A percentile compares a stretch with the other conserved stretches of the same genome.
Evolutionary conservation across 371 early-diverging fungal genomes (phyloP).

Genomic region (Sporodiniella umbellata): DNA sequence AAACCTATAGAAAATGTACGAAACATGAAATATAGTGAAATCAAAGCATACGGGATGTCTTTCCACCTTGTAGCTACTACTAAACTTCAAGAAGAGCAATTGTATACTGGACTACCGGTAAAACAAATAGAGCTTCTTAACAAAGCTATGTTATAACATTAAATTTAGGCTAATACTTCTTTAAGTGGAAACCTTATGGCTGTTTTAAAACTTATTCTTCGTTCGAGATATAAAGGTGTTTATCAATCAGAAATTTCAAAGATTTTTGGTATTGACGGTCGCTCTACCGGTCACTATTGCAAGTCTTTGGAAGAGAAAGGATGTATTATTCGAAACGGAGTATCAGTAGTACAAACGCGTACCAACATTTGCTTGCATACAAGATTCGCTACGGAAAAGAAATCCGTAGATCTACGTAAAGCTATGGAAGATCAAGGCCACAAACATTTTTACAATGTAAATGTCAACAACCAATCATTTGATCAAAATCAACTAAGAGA

Average conservation of each 20-base stretch:
- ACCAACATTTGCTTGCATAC: constrained; percentile 38
- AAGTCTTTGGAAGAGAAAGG: constrained; percentile 34
- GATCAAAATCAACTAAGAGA: constrained; percentile 4
- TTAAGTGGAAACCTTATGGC: constrained; percentile 19
- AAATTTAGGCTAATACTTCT: constrained; percentile 17
- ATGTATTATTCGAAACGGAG: constrained; percentile 27
- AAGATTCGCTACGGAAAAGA: constrained; percentile 8
- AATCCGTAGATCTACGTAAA: constrained; percentile 1
- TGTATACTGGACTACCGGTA: constrained; percentile 31
- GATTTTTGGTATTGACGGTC: constrained; percentile 20
- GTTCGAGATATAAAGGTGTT: constrained; percentile 20
- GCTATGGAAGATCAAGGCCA: constrained; percentile 1
- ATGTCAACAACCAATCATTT: constrained; percentile 19
- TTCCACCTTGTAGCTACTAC: constrained; percentile 21
- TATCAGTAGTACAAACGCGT: constrained; percentile 12
- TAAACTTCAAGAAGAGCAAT: constrained; percentile 30
- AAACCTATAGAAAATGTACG: constrained; percentile 12
- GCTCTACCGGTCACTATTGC: constrained; percentile 43
- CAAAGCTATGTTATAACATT: background rate
- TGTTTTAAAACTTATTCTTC: constrained; percentile 23
- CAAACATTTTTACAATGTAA: constrained; percentile 28
- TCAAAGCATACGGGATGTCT: constrained; percentile 20
- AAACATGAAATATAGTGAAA: constrained; percentile 16
- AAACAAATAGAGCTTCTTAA: background rate
- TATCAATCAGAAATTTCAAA: constrained; percentile 33